Base-by-base conservation (phyloP, 768 basidiomycete genomes). In the Gyrodon lividus region DNA sequence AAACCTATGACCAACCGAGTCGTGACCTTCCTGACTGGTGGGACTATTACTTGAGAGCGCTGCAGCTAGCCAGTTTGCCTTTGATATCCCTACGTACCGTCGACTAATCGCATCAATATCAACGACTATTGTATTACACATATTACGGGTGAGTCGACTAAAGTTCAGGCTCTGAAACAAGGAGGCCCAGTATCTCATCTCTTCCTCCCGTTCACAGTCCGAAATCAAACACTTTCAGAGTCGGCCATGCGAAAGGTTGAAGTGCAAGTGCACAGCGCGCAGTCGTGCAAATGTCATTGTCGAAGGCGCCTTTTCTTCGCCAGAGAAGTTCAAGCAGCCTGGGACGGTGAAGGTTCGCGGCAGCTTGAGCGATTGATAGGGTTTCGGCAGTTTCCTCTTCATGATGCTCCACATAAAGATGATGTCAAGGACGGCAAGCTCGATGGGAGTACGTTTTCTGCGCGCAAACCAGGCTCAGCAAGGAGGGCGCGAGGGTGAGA, bases 211-310 rank as follows among this genome's bases (percentile, higher is more conserved):
- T n/a, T 16, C 22, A 6, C 35, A 20, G 33, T 47, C 34, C 3
- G 10, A 53, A 49, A 12, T 48, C 20, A 35, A 53, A 53, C n/a
- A 24, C 31, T 31, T 37, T 22, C 6, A 53, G 33, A 33, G 47
- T 48, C 19, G 47, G 47, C 47, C 47, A 53, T 13, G 52, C 39
- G 14, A 23, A 49, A 10, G 47, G 52, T 10, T 43, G 37, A 47
- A 12, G 23, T 9, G 24, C n/a, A n/a, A n/a, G n/a, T n/a, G n/a
- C n/a, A n/a, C n/a, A n/a, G n/a, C n/a, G n/a, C n/a, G 24, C 16
- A 35, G 22, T 16, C 14, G 12, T n/a, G 20, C 22, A 12, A 37
- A 17, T 19, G 13, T 16, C 22, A 28, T 30, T n/a, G n/a, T n/a
- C 6, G 24, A 39, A 14, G 19, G 33, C 19, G 33, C 42, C 24